Base-by-base conservation (phyloP, 257 asterid genomes). In the Solanum tarijense region DNA sequence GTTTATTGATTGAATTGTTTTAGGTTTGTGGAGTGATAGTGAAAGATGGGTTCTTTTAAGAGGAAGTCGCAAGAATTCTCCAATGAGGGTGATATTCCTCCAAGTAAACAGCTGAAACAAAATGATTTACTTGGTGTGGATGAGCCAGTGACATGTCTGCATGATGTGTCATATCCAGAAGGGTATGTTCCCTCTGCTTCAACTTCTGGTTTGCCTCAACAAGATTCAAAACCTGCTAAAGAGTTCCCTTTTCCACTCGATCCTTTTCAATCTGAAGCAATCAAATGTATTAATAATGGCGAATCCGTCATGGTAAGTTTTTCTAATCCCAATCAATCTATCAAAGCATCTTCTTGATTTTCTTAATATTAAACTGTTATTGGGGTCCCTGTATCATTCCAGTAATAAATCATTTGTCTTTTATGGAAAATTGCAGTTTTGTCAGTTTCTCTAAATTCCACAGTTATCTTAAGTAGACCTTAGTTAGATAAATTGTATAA, bases 231-330 rank as follows among this genome's bases (percentile, higher is more conserved):
- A 90, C 99, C 98, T 12, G 96, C 99, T 41, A 97, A 91, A 88
- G 96, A 93, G 55, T 97, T 95, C 89, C 94, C 98, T 73, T 97
- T 97, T 88, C 73, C 88, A 32, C 96, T 97, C 3, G 99, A 96
- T 86, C 98, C 98, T 87, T 97, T 97, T 88, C 99, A 97, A 94
- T 84, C 93, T 13, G 99, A 97, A 93, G 98, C 99, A 75, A 92
- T 97, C 76, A 94, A 91, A 88, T 97, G 99, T 75, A 93, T 97
- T 5, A 91, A 93, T 86, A 91, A 48, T 55, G 98, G 96, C 6
- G 98, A 97, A 92, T 96, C 99, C 7, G 99, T 97, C 88, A 92
- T 97, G 98, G 99, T 97, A 93, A 41, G 39, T 38, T 87, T 48
- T 23, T 16, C 7, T 62, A 21, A 5, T n/a, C 69, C 46, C 83